Percentiles rank a stretch among this genome's conserved stretches.
These are phyloP conservation scores for Colletotrichum truncatum DNA, from an alignment of 2,329 filamentous ascomycete genomes.

Conservation along the genomic window DNA sequence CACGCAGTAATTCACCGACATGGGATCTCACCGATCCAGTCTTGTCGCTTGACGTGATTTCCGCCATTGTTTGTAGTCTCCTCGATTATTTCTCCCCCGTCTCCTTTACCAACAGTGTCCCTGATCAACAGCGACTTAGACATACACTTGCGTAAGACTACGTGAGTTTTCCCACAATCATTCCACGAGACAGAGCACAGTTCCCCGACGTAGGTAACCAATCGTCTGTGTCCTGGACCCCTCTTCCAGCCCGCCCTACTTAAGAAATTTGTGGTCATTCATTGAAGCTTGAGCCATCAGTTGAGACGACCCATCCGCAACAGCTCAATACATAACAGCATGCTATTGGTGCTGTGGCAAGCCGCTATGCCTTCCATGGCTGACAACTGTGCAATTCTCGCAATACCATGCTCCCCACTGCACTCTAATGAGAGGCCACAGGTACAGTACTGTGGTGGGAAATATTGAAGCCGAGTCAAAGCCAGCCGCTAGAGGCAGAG, in stretches of 20 bases:
- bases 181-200: too few relatives aligned
- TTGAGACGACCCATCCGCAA: constrained; percentile 7
- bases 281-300: not conserved
- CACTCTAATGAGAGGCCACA: not conserved
- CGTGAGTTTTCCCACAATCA: too few relatives aligned
- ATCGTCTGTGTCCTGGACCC: not conserved
- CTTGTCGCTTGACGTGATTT: not conserved
- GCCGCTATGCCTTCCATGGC: too few relatives aligned
- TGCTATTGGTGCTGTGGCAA: constrained; percentile 7
- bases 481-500: not conserved
- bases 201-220: too few relatives aligned
- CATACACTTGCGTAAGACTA: not conserved
- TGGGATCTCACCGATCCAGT: not conserved
- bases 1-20: not conserved
- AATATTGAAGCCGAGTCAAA: not conserved
- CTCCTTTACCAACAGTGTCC: not conserved
- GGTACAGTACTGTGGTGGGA: not conserved
- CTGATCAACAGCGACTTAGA: not conserved
- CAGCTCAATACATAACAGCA: not conserved
- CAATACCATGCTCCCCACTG: not conserved
- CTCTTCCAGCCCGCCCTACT: not conserved
- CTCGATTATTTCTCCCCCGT: not conserved
- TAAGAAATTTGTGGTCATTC: not conserved
- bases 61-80: not conserved
- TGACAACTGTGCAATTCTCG: not conserved